A percentile compares a stretch with the other conserved stretches of the same genome.
Evolutionary conservation across 2,329 filamentous ascomycete genomes (phyloP).

Genomic region (Pseudocercospora crystallina): DNA sequence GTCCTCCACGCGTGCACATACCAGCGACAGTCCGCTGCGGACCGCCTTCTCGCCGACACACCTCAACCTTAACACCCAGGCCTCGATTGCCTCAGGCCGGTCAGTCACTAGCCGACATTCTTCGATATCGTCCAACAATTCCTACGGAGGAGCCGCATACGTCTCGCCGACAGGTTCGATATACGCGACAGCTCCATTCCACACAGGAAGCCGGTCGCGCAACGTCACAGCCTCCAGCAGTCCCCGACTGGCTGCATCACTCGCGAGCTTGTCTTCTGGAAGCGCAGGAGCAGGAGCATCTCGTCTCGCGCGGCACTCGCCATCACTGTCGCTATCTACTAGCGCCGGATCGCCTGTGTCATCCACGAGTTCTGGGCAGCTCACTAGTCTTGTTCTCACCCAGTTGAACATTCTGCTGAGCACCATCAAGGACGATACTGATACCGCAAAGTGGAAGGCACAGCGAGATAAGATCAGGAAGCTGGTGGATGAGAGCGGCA

Average conservation of each 20-base stretch:
- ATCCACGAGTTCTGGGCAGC: constrained; percentile 49
- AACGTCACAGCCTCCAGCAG: constrained; percentile 54
- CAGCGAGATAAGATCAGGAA: constrained; percentile 90
- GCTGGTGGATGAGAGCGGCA: constrained; percentile 96
- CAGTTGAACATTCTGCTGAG: constrained; percentile 93
- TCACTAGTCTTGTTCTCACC: constrained; percentile 91
- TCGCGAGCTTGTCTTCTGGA: constrained; percentile 53
- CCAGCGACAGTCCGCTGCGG: constrained; percentile 51
- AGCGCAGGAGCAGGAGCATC: constrained; percentile 52
- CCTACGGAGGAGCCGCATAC: constrained; percentile 34
- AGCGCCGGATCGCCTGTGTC: constrained; percentile 54
- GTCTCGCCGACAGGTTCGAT: constrained; percentile 57
- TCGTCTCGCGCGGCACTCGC: constrained; percentile 60
- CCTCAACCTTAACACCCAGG: constrained; percentile 52
- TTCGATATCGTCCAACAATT: constrained; percentile 55
- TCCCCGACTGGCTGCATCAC: constrained; percentile 57
- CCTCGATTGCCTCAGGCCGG: constrained; percentile 51
- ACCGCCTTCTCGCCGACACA: constrained; percentile 53
- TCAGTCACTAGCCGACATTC: constrained; percentile 54
- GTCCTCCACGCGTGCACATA: constrained; percentile 25
- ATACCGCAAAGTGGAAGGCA: constrained; percentile 84
- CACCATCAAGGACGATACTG: constrained; percentile 92
- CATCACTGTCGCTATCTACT: constrained; percentile 57
- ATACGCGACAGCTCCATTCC: constrained; percentile 52
- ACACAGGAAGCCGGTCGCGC: constrained; percentile 57